These are phyloP conservation scores for Pelagophyceae sp. DNA, from an alignment of 352 stramenopile genomes.

Conservation along the genomic window DNA sequence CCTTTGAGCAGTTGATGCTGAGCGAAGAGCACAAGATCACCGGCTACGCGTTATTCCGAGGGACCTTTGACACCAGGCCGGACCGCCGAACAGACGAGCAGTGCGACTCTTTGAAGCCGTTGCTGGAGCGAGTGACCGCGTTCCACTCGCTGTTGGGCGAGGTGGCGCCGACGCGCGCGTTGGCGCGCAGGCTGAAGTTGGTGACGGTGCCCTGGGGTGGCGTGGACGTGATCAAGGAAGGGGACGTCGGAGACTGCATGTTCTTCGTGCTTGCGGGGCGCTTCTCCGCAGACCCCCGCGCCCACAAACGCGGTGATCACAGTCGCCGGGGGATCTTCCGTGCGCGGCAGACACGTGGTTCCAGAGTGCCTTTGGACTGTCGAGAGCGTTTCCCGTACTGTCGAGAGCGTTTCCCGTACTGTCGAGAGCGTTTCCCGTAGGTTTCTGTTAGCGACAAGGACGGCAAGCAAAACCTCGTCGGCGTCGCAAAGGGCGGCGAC, in stretches of 20 bases:
- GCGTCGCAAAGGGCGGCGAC: background rate
- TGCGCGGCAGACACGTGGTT: too few relatives aligned
- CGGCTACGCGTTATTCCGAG: background rate
- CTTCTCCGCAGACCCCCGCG: too few relatives aligned
- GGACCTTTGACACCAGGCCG: background rate
- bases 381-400: too few relatives aligned
- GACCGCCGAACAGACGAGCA: background rate
- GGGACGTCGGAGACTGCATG: background rate
- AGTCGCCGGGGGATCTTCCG: too few relatives aligned
- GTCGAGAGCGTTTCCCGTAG: too few relatives aligned
- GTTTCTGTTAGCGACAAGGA: background rate
- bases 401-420: too few relatives aligned
- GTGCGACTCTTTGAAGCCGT: background rate
- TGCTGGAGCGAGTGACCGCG: background rate
- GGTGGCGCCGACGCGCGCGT: background rate
- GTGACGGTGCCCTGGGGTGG: background rate
- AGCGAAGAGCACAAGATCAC: constrained; percentile 8
- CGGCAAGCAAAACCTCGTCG: background rate
- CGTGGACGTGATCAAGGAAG: background rate
- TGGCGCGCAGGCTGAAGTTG: background rate
- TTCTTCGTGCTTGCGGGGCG: constrained; percentile 7
- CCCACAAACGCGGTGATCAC: too few relatives aligned
- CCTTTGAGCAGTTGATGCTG: background rate
- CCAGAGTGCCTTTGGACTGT: too few relatives aligned
- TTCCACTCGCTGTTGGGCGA: background rate